Evolutionary conservation across 192 early-diverging fungal genomes (phyloP).

Genomic region (Coemansia sp.): DNA sequence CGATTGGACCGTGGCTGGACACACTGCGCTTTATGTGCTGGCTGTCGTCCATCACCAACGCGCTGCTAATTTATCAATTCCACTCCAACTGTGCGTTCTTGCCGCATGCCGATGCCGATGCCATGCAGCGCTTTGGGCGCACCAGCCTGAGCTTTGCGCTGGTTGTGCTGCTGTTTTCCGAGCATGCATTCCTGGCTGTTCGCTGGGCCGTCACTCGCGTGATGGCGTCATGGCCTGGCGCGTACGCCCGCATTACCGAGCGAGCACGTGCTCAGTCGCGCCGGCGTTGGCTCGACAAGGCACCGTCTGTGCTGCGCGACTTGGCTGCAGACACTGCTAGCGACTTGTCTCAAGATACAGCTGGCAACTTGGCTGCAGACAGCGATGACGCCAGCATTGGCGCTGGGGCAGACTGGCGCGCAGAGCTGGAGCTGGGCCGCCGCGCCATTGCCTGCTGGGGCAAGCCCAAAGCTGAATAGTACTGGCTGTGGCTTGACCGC

Average conservation of each 20-base stretch:
- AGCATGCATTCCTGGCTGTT: conserved; percentile 45
- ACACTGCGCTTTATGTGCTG: conserved; percentile 61
- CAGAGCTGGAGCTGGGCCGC: conserved; percentile 33
- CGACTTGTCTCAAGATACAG: conserved; percentile 1
- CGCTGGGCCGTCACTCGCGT: conserved; percentile 39
- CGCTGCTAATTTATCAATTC: conserved; percentile 59
- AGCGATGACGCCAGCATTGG: neutral
- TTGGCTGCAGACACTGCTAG: conserved; percentile 11
- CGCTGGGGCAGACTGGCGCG: conserved; percentile 24
- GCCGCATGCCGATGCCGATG: conserved; percentile 27
- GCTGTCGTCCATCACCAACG: conserved; percentile 58
- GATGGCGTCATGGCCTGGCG: conserved; percentile 51
- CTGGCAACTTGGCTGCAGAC: neutral
- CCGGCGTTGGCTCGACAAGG: conserved; percentile 48
- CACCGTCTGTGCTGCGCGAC: conserved; percentile 33
- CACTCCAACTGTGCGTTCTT: conserved; percentile 32
- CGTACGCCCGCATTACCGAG: conserved; percentile 41
- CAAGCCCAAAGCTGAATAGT: conserved; percentile 18
- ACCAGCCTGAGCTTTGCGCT: conserved; percentile 49
- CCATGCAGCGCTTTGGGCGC: conserved; percentile 47
- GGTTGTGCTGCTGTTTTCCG: conserved; percentile 50
- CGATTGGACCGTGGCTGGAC: conserved; percentile 76
- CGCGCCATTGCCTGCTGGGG: conserved; percentile 24
- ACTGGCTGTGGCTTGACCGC: neutral
- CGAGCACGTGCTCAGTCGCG: conserved; percentile 40